These are phyloP conservation scores for Cyclotella choctawhatcheeana DNA, from an alignment of 108 stramenopile species.

Conservation along the genomic window DNA sequence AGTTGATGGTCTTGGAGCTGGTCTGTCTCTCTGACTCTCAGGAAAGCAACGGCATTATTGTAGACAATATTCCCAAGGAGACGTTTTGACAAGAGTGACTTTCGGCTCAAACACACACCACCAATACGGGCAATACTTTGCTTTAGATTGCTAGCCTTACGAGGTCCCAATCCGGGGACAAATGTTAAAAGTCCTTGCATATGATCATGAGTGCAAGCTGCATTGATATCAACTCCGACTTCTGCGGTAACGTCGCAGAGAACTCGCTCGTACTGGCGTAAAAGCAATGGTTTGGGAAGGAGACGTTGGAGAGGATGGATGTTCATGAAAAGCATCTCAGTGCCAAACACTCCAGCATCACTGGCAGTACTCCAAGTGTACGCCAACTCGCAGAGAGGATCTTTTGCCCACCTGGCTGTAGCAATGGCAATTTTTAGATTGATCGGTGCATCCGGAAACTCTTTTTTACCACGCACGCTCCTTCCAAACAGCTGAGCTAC, in stretches of 20 bases:
- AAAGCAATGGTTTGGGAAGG: constrained; percentile 74
- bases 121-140: constrained; percentile 73
- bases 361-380: constrained; percentile 92
- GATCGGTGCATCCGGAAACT: constrained; percentile 85
- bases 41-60: constrained; percentile 90
- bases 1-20: constrained; percentile 62
- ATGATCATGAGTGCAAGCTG: constrained; percentile 73
- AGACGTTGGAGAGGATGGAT: constrained; percentile 90
- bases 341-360: constrained; percentile 82
- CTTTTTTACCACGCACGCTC: constrained; percentile 86
- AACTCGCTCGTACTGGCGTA: constrained; percentile 85
- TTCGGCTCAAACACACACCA: constrained; percentile 67
- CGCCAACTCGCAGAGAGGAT: constrained; percentile 87
- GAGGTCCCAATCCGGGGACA: constrained; percentile 93
- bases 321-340: constrained; percentile 90
- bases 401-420: constrained; percentile 85
- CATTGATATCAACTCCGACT: constrained; percentile 92
- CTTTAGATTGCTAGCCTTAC: constrained; percentile 91
- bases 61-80: constrained; percentile 87
- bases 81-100: constrained; percentile 68
- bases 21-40: constrained; percentile 75
- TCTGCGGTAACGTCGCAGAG: constrained; percentile 83
- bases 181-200: constrained; percentile 82
- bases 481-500: constrained; percentile 88
- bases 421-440: constrained; percentile 84